Conservation (phyloP, 2,329 filamentous ascomycete genomes). For the Emmonsiellopsis sp. region DNA sequence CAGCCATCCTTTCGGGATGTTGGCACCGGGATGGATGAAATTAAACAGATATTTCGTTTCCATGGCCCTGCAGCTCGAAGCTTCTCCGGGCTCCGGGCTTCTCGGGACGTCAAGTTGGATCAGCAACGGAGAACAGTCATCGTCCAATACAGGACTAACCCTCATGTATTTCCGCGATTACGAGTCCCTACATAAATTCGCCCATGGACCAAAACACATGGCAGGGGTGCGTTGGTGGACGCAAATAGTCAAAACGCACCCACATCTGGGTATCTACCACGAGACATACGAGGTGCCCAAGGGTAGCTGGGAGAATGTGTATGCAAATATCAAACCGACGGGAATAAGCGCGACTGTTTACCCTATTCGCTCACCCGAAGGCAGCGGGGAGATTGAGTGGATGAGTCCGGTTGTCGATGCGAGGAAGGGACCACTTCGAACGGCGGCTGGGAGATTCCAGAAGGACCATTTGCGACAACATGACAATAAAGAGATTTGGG, state of each 20-base stretch:
- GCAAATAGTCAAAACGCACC: neutral
- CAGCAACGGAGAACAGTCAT: neutral
- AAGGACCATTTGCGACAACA: neutral
- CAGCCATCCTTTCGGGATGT: neutral
- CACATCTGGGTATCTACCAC: neutral
- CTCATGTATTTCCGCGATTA: conserved; percentile 1
- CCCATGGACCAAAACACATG: neutral
- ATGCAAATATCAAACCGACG: neutral
- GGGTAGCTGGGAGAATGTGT: neutral
- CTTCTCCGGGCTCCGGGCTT: neutral
- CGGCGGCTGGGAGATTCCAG: neutral
- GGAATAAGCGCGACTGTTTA: neutral
- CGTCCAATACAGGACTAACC: neutral
- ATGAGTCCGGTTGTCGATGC: neutral
- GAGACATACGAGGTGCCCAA: neutral
- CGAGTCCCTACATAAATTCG: neutral
- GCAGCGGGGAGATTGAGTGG: neutral
- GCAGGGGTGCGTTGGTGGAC: neutral
- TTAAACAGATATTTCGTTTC: neutral
- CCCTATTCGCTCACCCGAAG: neutral
- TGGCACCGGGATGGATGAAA: neutral
- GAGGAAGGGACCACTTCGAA: neutral
- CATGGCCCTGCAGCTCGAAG: neutral
- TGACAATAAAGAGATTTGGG: neutral
- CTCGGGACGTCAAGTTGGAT: neutral